Conservation (phyloP, 2,329 filamentous ascomycete genomes). For the Magnaporthiopsis rhizophila region DNA sequence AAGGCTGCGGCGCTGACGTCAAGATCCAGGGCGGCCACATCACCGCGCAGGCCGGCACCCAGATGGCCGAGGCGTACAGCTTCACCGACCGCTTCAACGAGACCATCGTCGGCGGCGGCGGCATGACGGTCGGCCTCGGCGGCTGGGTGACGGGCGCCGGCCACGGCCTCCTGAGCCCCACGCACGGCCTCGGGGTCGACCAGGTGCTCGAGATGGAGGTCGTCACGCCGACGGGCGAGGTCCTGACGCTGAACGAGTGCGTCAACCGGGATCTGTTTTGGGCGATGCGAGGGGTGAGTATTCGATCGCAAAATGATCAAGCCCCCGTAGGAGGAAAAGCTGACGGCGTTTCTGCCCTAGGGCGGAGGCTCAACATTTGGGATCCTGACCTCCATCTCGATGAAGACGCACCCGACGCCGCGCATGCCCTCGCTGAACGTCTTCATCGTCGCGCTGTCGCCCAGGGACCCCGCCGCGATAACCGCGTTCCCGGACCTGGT, state of each 20-base stretch:
- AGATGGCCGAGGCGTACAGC: conserved; percentile 38
- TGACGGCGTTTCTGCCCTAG: conserved; percentile 18
- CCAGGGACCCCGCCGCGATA: neutral
- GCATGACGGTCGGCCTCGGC: conserved; percentile 46
- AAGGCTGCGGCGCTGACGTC: conserved; percentile 24
- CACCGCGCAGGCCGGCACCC: conserved; percentile 43
- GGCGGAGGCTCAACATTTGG: conserved; percentile 55
- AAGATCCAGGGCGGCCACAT: conserved; percentile 33
- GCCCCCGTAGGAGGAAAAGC: neutral
- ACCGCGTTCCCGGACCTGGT: conserved; percentile 31
- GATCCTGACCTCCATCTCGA: conserved; percentile 48
- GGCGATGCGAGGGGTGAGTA: conserved; percentile 49
- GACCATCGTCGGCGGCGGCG: conserved; percentile 44
- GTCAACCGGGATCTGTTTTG: conserved; percentile 52
- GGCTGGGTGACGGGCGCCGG: conserved; percentile 55
- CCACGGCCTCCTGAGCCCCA: conserved; percentile 42
- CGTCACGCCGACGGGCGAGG: conserved; percentile 41
- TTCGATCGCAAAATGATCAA: neutral
- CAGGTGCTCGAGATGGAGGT: conserved; percentile 50
- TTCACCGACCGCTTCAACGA: conserved; percentile 34
- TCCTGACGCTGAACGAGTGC: conserved; percentile 40
- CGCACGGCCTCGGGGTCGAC: conserved; percentile 50
- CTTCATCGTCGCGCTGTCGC: conserved; percentile 14
- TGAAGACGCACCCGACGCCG: conserved; percentile 41
- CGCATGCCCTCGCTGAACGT: conserved; percentile 20